Conservation (phyloP, 2,329 filamentous ascomycete species). For the Capronia coronata region DNA sequence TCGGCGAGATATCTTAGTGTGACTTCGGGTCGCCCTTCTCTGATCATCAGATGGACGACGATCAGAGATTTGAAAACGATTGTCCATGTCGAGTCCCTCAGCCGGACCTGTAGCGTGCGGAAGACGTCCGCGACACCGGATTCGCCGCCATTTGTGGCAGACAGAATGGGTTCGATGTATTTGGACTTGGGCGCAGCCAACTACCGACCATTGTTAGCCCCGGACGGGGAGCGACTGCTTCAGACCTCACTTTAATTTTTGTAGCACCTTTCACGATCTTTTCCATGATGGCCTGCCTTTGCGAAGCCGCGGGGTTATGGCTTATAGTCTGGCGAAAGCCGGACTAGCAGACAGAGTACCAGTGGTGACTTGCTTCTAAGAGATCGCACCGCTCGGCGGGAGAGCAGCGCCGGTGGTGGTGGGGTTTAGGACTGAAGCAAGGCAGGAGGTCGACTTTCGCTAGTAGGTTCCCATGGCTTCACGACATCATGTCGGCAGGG, state of each 20-base stretch:
- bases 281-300: slow-evolving; percentile 62
- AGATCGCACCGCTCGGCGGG: not conserved
- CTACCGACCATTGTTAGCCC: slow-evolving; percentile 42
- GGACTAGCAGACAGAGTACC: not conserved
- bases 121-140: slow-evolving; percentile 94
- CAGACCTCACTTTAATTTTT: slow-evolving; percentile 73
- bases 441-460: slow-evolving; percentile 1
- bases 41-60: slow-evolving; percentile 93
- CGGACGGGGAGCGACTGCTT: not conserved
- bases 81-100: slow-evolving; percentile 98
- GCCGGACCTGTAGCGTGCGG: slow-evolving; percentile 75
- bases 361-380: not conserved
- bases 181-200: slow-evolving; percentile 96
- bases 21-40: slow-evolving; percentile 83
- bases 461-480: slow-evolving; percentile 10
- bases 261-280: slow-evolving; percentile 98
- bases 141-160: slow-evolving; percentile 91
- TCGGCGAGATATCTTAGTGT: slow-evolving; percentile 78
- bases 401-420: not conserved
- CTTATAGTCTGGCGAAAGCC: not conserved
- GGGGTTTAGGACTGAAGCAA: not conserved
- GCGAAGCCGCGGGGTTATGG: not conserved
- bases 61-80: slow-evolving; percentile 97
- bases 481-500: slow-evolving; percentile 6
- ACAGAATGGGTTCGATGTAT: slow-evolving; percentile 96